Evolutionary conservation across 805 yeast genomes (phyloP), one percentile per base, ranked within the genome.

Genomic region (Scheffersomyces lignosus): DNA sequence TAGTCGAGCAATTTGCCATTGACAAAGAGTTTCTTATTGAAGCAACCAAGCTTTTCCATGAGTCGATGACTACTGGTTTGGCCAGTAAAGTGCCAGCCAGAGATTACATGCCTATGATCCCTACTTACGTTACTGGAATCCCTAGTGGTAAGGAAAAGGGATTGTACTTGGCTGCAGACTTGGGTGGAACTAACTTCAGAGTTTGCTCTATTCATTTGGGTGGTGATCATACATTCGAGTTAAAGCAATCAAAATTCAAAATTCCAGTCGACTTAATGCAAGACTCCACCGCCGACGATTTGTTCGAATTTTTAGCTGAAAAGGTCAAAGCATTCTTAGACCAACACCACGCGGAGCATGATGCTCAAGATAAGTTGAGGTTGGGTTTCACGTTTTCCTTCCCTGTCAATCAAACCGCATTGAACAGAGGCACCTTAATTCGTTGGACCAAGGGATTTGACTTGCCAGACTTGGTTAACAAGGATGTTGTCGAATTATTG

Each of bases 361-460:
- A 27, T 1, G 32, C 22, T 5, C 30, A 39, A 1, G 58, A 45
- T 10, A 49, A 52, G 16, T 73, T 87, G 59, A 85, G 83, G 54
- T 61, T 91, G 66, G 98, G 98, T 1, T 89, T 93, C 70, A 91
- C 98, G 1, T 91, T 91, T 57, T 81, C 93, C 9, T 91, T 90
- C 73, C 99, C 99, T 2, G 88, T 89, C 20, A 76, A 83, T 44
- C 99, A 91, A 66, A 79, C 85, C 16, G 83, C 89, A 3, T 67
- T 93, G 48, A 77, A 80, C 56, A 69, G 80, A 5, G 98, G 99
- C 44, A 78, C 77, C 7, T 74, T 93, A 45, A 76, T 91, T 34
- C 82, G 98, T 62, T 91, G 99, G 99, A 89, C 98, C 14, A 91
- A 91, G 64, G 98, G 98, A 24, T 91, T 86, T 63, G 80, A 86